phyloP scores from a whole-genome alignment of 2,329 filamentous ascomycete genomes.

The Phaeoacremonium minimum region DNA sequence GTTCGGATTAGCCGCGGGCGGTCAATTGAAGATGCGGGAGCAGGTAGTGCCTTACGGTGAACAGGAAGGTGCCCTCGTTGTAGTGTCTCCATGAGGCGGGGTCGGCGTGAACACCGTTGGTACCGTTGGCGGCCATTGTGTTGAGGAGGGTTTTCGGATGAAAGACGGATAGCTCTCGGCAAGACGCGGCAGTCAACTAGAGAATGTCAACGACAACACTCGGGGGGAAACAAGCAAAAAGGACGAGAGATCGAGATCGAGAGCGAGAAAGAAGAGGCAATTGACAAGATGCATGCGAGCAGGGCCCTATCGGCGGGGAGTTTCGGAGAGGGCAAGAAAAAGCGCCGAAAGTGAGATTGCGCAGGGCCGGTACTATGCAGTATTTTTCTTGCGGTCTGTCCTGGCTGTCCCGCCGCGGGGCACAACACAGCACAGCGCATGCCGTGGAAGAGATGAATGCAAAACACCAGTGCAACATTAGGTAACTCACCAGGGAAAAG shows the following conservation, averaged over 20 bases:
- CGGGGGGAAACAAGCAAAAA: background rate
- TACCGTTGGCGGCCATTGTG: conserved; percentile 54
- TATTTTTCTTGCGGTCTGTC: too few species aligned
- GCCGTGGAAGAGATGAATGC: too few species aligned
- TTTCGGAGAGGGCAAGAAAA: too few species aligned
- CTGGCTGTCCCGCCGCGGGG: too few species aligned
- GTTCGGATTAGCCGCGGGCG: conserved; percentile 12
- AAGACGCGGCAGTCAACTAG: conserved; percentile 5
- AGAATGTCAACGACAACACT: background rate
- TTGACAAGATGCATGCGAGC: too few species aligned
- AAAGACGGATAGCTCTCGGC: conserved; percentile 11
- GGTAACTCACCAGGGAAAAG: too few species aligned
- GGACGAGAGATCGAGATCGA: background rate
- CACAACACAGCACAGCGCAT: too few species aligned
- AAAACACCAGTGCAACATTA: too few species aligned
- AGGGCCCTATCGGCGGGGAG: too few species aligned
- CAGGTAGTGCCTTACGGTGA: conserved; percentile 62
- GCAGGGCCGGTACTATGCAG: too few species aligned
- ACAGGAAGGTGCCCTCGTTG: conserved; percentile 72
- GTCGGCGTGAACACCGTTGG: conserved; percentile 30
- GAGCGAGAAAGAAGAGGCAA: background rate
- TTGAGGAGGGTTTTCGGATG: conserved; percentile 14
- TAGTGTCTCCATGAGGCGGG: conserved; percentile 37
- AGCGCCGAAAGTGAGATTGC: too few species aligned
- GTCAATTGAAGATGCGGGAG: background rate